Evolutionary conservation across 768 basidiomycete genomes (phyloP).

Genomic region (Mycena galopus): DNA sequence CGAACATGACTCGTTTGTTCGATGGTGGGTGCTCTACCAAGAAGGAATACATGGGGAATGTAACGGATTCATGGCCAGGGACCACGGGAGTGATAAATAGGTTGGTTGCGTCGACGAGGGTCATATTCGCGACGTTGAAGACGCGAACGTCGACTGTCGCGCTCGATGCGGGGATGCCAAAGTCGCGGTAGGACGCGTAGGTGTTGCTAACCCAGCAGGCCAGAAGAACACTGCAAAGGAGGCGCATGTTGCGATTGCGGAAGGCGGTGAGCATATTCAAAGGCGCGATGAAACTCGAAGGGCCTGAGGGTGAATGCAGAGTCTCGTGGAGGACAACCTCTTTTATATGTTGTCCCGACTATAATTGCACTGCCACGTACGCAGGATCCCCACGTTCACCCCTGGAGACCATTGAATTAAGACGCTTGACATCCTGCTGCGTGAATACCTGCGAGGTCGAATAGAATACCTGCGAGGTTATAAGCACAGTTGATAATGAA

Average conservation of each 20-base stretch:
- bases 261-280: too few relatives aligned
- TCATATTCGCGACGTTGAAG: slow-evolving; percentile 15
- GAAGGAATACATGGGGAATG: slow-evolving; percentile 16
- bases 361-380: too few relatives aligned
- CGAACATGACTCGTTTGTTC: slow-evolving; percentile 21
- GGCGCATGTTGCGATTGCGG: background rate
- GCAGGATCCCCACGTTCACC: too few relatives aligned
- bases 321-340: too few relatives aligned
- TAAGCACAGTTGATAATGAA: too few relatives aligned
- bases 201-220: background rate
- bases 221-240: background rate
- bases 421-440: too few relatives aligned
- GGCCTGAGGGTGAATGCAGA: too few relatives aligned
- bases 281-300: too few relatives aligned
- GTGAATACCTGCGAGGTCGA: too few relatives aligned
- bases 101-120: background rate
- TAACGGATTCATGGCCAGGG: background rate
- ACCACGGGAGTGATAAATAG: background rate
- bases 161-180: slow-evolving; percentile 18
- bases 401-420: too few relatives aligned
- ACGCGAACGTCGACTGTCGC: slow-evolving; percentile 22
- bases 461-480: too few relatives aligned
- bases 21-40: slow-evolving; percentile 14
- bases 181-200: background rate
- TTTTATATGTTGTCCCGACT: too few relatives aligned